A percentile compares a stretch with the other conserved stretches of the same genome.
Conservation (phyloP, 768 basidiomycete genomes). For the Kwoniella sp. region DNA sequence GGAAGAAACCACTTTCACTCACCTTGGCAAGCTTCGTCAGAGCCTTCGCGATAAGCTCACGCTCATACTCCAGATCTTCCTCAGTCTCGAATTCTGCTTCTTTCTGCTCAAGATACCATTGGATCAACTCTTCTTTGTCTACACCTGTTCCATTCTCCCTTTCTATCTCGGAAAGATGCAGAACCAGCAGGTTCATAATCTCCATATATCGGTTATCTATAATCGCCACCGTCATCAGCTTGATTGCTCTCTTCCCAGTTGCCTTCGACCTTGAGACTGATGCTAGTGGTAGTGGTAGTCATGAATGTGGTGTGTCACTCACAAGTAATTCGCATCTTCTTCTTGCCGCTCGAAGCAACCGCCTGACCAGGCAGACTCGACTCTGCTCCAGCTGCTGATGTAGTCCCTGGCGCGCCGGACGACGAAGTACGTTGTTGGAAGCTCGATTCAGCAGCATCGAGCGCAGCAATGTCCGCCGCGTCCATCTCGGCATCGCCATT, state of each 20-base stretch:
- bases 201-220: slow-evolving; percentile 83
- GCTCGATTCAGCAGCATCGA: slow-evolving; percentile 57
- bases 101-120: slow-evolving; percentile 92
- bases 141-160: slow-evolving; percentile 72
- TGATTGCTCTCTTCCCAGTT: background rate
- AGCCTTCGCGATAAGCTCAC: slow-evolving; percentile 85
- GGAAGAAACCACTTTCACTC: slow-evolving; percentile 30
- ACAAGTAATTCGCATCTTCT: slow-evolving; percentile 84
- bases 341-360: slow-evolving; percentile 56
- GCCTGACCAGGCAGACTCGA: slow-evolving; percentile 25
- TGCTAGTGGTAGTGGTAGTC: too few relatives aligned
- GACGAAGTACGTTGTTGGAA: slow-evolving; percentile 33
- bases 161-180: slow-evolving; percentile 78
- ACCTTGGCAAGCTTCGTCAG: slow-evolving; percentile 89
- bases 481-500: slow-evolving; percentile 68
- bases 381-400: slow-evolving; percentile 10
- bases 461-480: slow-evolving; percentile 64
- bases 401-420: background rate
- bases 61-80: slow-evolving; percentile 86
- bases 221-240: background rate
- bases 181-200: slow-evolving; percentile 76
- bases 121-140: slow-evolving; percentile 86
- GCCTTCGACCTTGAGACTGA: too few relatives aligned
- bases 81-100: slow-evolving; percentile 80
- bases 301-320: too few relatives aligned